These are phyloP conservation scores for Lactarius sanguifluus DNA, from an alignment of 768 basidiomycete genomes.

Conservation along the genomic window DNA sequence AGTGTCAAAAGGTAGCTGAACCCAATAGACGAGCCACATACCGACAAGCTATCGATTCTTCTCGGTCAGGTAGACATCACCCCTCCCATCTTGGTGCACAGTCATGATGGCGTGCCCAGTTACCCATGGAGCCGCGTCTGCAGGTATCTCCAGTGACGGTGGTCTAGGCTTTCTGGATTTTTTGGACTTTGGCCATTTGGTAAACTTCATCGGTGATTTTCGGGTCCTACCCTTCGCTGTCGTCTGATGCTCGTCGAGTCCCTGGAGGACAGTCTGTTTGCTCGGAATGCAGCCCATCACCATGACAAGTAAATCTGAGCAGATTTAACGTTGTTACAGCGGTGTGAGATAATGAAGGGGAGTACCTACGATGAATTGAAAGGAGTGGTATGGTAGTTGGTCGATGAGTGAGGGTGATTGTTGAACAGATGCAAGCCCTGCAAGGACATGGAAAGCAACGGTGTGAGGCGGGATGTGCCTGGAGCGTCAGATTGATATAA, in stretches of 20 bases:
- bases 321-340: not conserved
- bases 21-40: not conserved
- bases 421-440: not conserved
- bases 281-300: slow-evolving; percentile 47
- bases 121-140: slow-evolving; percentile 26
- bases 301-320: not conserved
- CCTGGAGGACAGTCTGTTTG: slow-evolving; percentile 35
- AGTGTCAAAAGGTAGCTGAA: not conserved
- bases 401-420: not conserved
- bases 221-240: not conserved
- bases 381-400: slow-evolving; percentile 11
- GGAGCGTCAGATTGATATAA: slow-evolving; percentile 3
- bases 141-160: slow-evolving; percentile 16
- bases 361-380: slow-evolving; percentile 12
- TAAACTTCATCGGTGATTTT: not conserved
- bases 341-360: not conserved
- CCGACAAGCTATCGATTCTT: slow-evolving; percentile 9
- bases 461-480: not conserved
- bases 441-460: not conserved
- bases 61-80: slow-evolving; percentile 22
- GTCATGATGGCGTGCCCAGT: slow-evolving; percentile 21
- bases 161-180: slow-evolving; percentile 11
- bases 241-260: slow-evolving; percentile 3
- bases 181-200: slow-evolving; percentile 20
- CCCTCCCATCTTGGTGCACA: slow-evolving; percentile 13